Evolutionary conservation across 345 rosid genomes (phyloP), one percentile per base, ranked within the genome.

Genomic region (Citrus sp.): DNA sequence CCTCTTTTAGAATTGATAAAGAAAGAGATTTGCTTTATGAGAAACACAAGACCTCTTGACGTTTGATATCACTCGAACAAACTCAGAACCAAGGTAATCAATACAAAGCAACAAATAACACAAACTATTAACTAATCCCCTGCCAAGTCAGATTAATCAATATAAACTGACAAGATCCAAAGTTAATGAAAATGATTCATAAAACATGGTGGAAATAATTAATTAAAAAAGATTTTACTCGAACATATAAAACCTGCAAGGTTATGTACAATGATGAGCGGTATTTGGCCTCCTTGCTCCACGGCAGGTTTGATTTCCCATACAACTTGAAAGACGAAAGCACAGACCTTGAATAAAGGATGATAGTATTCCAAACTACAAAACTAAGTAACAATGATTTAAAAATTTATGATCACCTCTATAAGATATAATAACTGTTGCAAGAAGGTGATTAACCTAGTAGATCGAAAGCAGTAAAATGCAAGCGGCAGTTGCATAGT

Each of bases 391-490:
- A 27, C 30, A 58, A 27, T 25, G 24, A 16, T 18, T 56, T 32
- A 37, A 56, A 77, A 56, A 4, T 56, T 72, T 72, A 66, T 72
- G 58, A 72, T 77, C 77, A 65, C 73, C 63, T 77, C 9, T 46
- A 9, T 37, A 24, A 54, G 19, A 49, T 56, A 67, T 25, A 60
- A 67, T 28, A 54, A 51, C 56, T 38, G 56, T 55, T 55, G 40
- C 66, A 54, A 35, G 6, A 49, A 62, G 67, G 68, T 37, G 42
- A 63, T 40, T 51, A 46, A 55, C 64, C 77, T 63, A 27, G 46
- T 12, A 72, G 55, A 65, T 59, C 22, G 61, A 69, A 40, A 67
- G 78, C 70, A 68, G 78, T 81, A 35, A 37, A 78, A 74, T 63
- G 76, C 76, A 69, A 65, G 58, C 32, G 58, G 61, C 64, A 67